A percentile compares a stretch with the other conserved stretches of the same genome.
Conservation (phyloP, 352 stramenopile genomes). For the Phytophthora brassicae region DNA sequence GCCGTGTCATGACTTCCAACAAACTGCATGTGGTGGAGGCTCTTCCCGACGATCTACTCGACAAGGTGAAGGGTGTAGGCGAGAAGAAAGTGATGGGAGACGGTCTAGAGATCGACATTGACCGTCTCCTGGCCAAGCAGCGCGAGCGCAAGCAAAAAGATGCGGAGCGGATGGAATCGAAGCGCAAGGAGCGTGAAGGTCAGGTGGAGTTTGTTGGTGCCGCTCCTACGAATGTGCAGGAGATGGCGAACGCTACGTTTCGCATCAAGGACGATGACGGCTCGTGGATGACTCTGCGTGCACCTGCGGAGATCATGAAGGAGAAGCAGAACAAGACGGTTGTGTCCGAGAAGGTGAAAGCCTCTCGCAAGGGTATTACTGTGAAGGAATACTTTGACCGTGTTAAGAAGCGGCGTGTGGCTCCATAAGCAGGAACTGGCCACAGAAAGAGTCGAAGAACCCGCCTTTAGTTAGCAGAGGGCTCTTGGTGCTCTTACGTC, state of each 20-base stretch:
- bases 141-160: slow-evolving; percentile 62
- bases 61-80: slow-evolving; percentile 49
- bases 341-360: slow-evolving; percentile 71
- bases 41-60: slow-evolving; percentile 71
- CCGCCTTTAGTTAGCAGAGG: slow-evolving; percentile 16
- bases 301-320: slow-evolving; percentile 78
- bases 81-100: slow-evolving; percentile 31
- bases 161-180: slow-evolving; percentile 47
- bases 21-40: slow-evolving; percentile 84
- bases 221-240: slow-evolving; percentile 57
- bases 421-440: slow-evolving; percentile 31
- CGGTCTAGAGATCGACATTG: slow-evolving; percentile 71
- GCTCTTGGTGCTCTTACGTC: slow-evolving; percentile 6
- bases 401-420: slow-evolving; percentile 75
- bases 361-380: slow-evolving; percentile 71
- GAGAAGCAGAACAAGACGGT: slow-evolving; percentile 68
- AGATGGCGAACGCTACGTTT: slow-evolving; percentile 77
- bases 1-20: slow-evolving; percentile 84
- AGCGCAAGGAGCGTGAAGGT: slow-evolving; percentile 36
- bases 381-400: slow-evolving; percentile 89
- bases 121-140: slow-evolving; percentile 71
- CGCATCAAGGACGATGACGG: slow-evolving; percentile 85
- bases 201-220: slow-evolving; percentile 74
- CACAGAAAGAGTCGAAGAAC: neutral
- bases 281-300: slow-evolving; percentile 80